Conservation (phyloP, 306 rosid species). For the Spatholobus suberectus region DNA sequence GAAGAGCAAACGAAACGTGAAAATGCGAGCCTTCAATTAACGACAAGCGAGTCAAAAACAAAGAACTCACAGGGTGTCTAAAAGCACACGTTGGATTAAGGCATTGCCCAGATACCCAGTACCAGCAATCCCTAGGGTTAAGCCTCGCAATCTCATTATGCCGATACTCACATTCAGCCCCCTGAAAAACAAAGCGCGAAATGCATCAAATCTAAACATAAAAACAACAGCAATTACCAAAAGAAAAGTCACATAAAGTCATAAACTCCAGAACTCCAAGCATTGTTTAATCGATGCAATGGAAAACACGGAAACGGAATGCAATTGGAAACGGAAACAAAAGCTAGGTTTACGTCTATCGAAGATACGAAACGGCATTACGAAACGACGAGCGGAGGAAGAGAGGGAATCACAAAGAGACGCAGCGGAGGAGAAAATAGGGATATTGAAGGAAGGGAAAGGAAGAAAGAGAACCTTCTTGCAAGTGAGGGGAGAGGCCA, state of each 20-base stretch:
- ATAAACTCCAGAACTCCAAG: not conserved
- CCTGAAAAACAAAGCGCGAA: conserved; percentile 52
- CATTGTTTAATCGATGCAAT: conserved; percentile 26
- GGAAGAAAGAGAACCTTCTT: conserved; percentile 62
- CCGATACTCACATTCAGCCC: conserved; percentile 85
- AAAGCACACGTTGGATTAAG: conserved; percentile 82
- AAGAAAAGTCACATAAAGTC: not conserved
- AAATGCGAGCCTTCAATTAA: not conserved
- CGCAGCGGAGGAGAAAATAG: not conserved
- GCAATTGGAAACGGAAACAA: not conserved
- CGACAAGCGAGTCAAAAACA: not conserved
- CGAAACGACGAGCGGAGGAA: not conserved
- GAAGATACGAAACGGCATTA: conserved; percentile 34
- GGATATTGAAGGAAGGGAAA: not conserved
- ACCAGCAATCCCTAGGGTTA: conserved; percentile 94
- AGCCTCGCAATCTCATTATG: conserved; percentile 88
- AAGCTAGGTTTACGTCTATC: conserved; percentile 25
- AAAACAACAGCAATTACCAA: not conserved
- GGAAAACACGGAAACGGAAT: not conserved
- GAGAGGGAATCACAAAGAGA: conserved; percentile 8
- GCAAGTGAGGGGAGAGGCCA: conserved; percentile 95
- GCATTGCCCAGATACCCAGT: conserved; percentile 84
- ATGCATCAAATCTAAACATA: conserved; percentile 25
- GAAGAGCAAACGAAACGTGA: not conserved
- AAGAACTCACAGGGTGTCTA: conserved; percentile 83